Evolutionary conservation across 345 rosid species (phyloP).

Genomic region (Syzygium grande): DNA sequence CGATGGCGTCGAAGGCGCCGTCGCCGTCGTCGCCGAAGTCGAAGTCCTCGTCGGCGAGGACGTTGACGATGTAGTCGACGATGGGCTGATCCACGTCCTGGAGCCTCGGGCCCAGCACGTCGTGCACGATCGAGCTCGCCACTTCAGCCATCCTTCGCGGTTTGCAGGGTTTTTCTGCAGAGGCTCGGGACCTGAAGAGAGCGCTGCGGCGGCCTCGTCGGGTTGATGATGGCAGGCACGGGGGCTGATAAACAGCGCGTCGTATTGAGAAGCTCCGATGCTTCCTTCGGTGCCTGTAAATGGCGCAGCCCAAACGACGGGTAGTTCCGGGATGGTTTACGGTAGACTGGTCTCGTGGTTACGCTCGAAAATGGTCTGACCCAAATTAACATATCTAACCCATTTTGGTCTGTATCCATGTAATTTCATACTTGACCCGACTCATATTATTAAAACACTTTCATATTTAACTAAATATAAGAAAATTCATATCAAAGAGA

Average conservation of each 20-base stretch:
- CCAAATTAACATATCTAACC: no score
- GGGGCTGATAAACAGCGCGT: background rate
- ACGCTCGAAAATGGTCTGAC: no score
- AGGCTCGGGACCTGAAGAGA: background rate
- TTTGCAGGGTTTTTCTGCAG: background rate
- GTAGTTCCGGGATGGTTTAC: background rate
- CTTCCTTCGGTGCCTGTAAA: background rate
- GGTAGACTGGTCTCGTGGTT: no score
- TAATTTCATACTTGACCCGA: no score
- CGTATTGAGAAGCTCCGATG: background rate
- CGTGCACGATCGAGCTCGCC: conserved; percentile 84
- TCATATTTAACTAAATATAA: no score
- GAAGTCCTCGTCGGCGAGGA: conserved; percentile 97
- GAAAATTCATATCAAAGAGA: no score
- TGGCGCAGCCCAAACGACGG: background rate
- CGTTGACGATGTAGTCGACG: conserved; percentile 87
- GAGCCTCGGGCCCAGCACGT: conserved; percentile 65
- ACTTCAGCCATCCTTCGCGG: conserved; percentile 60
- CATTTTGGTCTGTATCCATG: no score
- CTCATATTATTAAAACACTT: no score
- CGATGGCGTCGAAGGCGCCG: conserved; percentile 85
- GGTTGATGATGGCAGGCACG: background rate
- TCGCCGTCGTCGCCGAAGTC: conserved; percentile 93
- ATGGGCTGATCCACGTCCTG: conserved; percentile 90
- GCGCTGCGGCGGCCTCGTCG: background rate